Evolutionary conservation across 1,284 basidiomycete genomes (phyloP), one percentile per base, ranked within the genome.

Genomic region (Trametes sp.): DNA sequence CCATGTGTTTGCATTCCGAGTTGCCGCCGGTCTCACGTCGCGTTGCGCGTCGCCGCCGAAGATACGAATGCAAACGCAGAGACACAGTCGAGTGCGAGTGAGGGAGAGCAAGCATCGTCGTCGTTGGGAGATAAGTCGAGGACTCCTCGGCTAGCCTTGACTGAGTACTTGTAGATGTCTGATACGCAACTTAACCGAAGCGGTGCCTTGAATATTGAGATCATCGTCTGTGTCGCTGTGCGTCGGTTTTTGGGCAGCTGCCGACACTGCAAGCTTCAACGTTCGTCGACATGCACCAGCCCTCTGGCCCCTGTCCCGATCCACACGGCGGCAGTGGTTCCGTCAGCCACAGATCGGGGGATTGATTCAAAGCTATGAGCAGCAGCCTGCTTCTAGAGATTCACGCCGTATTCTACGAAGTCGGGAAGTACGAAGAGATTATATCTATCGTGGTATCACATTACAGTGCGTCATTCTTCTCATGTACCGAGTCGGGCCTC

Each of bases 181-280:
- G n/a, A 42, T 41, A n/a, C 26, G 44, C 45, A 29, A 50, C 52
- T 13, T 36, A 60, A 44, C 42, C 60, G 54, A 57, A 24, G 45
- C 24, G 48, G 60, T 62, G 60, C 60, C 60, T 57, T 48, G 60
- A 52, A 49, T 33, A 53, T 46, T 57, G 19, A 50, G 55, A 57
- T 57, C 48, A 42, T 54, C 52, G 54, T 60, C 45, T 28, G 24
- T 21, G 33, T 41, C 50, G 23, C 53, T 48, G 28, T 13, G 5
- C 45, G 26, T 33, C 51, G 33, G 8, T 14, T 54, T 59, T 38
- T 33, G 24, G n/a, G 35, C 41, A 26, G 19, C 24, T 14, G 19
- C 51, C 49, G 57, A 58, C 36, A n/a, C 19, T 45, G 26, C 42
- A 48, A 24, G 44, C 46, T 33, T 54, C 19, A 26, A 57, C 44